Evolutionary conservation across 352 stramenopile genomes (phyloP).

Genomic region (Elongisporangium anandrum): DNA sequence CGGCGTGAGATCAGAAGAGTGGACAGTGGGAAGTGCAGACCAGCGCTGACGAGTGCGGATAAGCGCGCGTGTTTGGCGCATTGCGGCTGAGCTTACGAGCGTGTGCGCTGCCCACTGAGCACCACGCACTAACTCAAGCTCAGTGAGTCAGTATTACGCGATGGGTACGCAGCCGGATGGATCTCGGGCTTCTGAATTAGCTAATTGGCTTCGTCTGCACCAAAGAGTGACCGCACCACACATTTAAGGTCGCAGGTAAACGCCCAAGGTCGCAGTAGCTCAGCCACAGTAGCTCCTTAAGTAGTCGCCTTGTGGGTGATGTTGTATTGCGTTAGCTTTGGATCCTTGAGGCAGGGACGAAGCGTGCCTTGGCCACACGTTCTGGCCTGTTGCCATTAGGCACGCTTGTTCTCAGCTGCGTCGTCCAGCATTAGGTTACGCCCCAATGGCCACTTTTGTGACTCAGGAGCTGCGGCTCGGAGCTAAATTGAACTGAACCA

Average conservation of each 20-base stretch:
- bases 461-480: too few species aligned
- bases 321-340: too few species aligned
- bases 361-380: not conserved
- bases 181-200: not conserved
- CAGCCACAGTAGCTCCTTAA: not conserved
- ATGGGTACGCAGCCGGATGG: not conserved
- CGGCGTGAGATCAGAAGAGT: not conserved
- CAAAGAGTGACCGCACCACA: not conserved
- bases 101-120: not conserved
- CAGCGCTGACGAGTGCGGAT: not conserved
- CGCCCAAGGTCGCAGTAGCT: not conserved
- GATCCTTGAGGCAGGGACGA: too few species aligned
- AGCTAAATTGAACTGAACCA: not conserved
- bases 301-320: not conserved
- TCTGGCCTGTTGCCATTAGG: not conserved
- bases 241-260: not conserved
- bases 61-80: not conserved
- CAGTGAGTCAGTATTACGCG: not conserved
- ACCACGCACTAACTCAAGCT: not conserved
- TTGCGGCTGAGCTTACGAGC: not conserved
- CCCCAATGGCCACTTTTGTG: too few species aligned
- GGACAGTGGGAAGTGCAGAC: not conserved
- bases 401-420: not conserved
- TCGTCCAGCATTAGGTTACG: not conserved
- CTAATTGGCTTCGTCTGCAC: not conserved